Base-by-base conservation (phyloP, 192 early-diverging fungal species). In the Paraglomus brasilianum region DNA sequence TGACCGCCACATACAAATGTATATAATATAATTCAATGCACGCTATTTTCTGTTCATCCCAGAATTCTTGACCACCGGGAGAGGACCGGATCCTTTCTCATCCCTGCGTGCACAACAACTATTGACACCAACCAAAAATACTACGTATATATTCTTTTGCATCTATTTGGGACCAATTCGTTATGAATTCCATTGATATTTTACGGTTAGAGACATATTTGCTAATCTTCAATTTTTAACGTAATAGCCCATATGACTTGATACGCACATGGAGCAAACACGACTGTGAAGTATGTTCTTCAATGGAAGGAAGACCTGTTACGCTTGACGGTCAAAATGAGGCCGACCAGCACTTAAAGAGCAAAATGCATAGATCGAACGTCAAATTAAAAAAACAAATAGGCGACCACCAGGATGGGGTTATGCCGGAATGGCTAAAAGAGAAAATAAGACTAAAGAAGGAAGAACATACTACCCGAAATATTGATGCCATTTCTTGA, bases 331-430 rank as follows among this genome's bases (percentile, higher is more conserved):
- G 94, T n/a, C 76, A 82, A 24, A 76, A 75, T 13, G 89, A 92
- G 62, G 92, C 89, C 85, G 78, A 86, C 45, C 87, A 91, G 61
- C 94, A 96, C 62, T 51, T 89, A 8, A 74, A 71, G 17, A 89
- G 87, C 49, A 83, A 83, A 14, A 79, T 79, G 45, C 94, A 96
- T 74, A 77, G 79, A 64, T 82, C 80, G 48, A 81, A 79, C 21
- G 52, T 73, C 19, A 65, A 59, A 38, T 69, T 75, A 55, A 52
- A 76, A 56, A 78, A 82, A 74, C 48, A 60, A 21, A 55, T 70
- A 2, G 66, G 66, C 14, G 72, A 64, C 30, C 69, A 45, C 13
- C 64, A 24, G 30, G 39, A 38, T n/a, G 53, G 38, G 15, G 24
- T 73, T 66, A 59, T 69, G 10, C 67, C 67, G 48, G 15, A 40